Evolutionary conservation across 768 basidiomycete genomes (phyloP).

Genomic region (Suillus variegatus): DNA sequence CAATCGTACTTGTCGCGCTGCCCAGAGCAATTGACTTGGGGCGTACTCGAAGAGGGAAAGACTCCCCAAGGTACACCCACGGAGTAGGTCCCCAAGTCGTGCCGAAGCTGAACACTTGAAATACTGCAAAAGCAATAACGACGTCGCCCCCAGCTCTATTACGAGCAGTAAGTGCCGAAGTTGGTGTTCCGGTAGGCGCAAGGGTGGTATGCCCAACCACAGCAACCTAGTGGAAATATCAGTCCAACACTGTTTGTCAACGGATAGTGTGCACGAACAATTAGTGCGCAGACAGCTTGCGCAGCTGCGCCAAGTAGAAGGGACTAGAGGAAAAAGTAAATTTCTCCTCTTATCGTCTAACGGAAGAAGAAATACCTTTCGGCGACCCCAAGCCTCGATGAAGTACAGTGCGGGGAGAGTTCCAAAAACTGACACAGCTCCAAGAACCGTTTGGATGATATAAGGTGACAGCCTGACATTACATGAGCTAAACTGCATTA

Average conservation of each 20-base stretch:
- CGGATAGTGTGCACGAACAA: constrained; percentile 39
- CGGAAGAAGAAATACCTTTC: constrained; percentile 43
- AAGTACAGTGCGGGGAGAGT: constrained; percentile 68
- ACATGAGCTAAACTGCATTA: background rate
- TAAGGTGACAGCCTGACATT: constrained; percentile 57
- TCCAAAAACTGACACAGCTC: constrained; percentile 72
- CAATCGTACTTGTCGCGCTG: constrained; percentile 47
- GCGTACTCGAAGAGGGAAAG: constrained; percentile 79
- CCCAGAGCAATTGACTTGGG: constrained; percentile 80
- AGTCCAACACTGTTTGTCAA: background rate
- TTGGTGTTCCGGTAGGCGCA: constrained; percentile 52
- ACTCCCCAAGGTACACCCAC: constrained; percentile 79
- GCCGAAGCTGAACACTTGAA: constrained; percentile 71
- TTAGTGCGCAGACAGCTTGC: constrained; percentile 62
- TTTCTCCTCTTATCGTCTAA: background rate
- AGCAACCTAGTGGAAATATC: constrained; percentile 48
- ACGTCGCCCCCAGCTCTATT: constrained; percentile 65
- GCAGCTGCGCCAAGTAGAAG: constrained; percentile 63
- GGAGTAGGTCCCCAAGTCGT: constrained; percentile 80
- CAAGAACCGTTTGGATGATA: constrained; percentile 74
- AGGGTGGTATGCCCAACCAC: constrained; percentile 71
- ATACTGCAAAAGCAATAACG: constrained; percentile 74
- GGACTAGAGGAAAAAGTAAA: constrained; percentile 39
- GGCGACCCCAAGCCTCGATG: constrained; percentile 76
- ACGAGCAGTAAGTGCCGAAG: constrained; percentile 47